These are phyloP conservation scores for Monascus ruber DNA, from an alignment of 2,329 filamentous ascomycete genomes.

Conservation along the genomic window DNA sequence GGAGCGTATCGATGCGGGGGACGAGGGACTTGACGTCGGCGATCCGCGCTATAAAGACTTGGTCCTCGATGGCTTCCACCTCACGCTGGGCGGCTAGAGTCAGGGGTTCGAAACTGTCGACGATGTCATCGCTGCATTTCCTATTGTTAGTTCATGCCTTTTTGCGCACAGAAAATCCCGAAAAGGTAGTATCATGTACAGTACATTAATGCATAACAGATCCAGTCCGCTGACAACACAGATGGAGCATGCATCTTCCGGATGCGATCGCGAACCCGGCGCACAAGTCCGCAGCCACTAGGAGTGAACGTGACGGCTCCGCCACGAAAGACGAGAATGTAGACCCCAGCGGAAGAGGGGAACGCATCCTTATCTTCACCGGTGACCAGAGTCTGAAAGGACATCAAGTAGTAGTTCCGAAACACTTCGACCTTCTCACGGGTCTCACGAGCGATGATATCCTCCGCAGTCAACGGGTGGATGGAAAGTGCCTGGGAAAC, in stretches of 20 bases:
- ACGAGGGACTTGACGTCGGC: constrained; percentile 81
- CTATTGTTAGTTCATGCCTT: background rate
- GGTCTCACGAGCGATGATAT: constrained; percentile 85
- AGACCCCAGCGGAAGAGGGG: constrained; percentile 84
- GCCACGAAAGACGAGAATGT: constrained; percentile 89
- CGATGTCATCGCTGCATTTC: constrained; percentile 68
- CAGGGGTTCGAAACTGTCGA: constrained; percentile 82
- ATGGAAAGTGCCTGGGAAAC: constrained; percentile 88
- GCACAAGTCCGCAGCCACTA: constrained; percentile 68
- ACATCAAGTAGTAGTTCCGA: constrained; percentile 91
- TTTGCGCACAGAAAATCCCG: too few relatives aligned
- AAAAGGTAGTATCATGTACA: constrained; percentile 16
- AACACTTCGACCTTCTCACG: constrained; percentile 98
- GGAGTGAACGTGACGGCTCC: constrained; percentile 91
- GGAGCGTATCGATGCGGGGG: constrained; percentile 71
- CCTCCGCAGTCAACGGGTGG: constrained; percentile 86
- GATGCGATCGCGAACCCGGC: constrained; percentile 78
- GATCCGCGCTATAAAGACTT: constrained; percentile 79
- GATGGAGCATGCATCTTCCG: constrained; percentile 83
- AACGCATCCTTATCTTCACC: constrained; percentile 58
- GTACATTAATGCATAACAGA: constrained; percentile 93
- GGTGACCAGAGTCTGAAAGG: constrained; percentile 79
- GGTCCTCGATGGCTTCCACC: constrained; percentile 85
- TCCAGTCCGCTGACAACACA: constrained; percentile 87
- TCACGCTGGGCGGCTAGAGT: constrained; percentile 74